Evolutionary conservation across 305 asterid species (phyloP), one percentile per base, ranked within the genome.

Genomic region (Fraxinus sp.): DNA sequence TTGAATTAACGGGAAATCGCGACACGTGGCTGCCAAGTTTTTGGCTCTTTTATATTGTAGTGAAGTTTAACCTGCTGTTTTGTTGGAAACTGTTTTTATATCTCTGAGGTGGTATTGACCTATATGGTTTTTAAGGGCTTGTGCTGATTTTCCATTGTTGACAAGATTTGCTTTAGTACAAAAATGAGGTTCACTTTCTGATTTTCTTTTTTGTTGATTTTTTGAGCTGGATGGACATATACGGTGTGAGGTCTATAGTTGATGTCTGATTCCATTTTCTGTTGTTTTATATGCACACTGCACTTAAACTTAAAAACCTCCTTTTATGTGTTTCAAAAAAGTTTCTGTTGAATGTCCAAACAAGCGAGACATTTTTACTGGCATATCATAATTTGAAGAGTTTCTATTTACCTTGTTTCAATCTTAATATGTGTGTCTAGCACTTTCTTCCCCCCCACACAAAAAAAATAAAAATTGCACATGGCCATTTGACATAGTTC

Each of bases 401-500:
- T 66, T 26, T 7, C n/a, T 66, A 66, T 14, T 26, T 33, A 11
- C 10, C 35, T 3, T 66, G 35, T 26, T 66, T 66, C 28, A 6
- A 22, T 24, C 16, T 64, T 22, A 62, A 62, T 20, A 22, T 57
- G 28, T 6, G 66, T 8, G 26, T 55, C 66, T 55, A 55, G 66
- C 26, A 55, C 66, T n/a, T 55, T 5, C 64, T n/a, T 6, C 8
- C 7, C 59, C 2, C 62, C 20, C 59, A 0, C 55, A 3, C 4
- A 1, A 39, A 39, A 39, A 39, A 39, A 41, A 41, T 2, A 13
- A 46, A 46, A 49, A 49, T 55, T 57, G 24, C 66, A 57, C 66
- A 57, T 76, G 33, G 39, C 22, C 39, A 66, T 83, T 68, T 72
- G 46, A 77, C 80, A 6, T 70, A 70, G 37, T 33, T 59, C 36